phyloP scores from a whole-genome alignment of 1,284 basidiomycete species.

The Irpex sp. region DNA sequence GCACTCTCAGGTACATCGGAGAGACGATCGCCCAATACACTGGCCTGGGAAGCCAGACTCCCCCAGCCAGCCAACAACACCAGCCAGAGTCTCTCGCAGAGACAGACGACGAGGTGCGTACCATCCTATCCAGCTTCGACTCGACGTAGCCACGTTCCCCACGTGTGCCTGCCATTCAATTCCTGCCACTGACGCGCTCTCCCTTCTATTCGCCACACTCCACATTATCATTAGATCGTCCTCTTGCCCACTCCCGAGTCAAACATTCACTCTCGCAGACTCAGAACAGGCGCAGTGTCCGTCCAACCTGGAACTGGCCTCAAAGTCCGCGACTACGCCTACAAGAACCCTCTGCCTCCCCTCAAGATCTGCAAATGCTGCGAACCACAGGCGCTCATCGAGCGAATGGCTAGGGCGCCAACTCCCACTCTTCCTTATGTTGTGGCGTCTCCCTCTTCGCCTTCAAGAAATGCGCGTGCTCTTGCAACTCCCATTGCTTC shows the following conservation, averaged over 20 bases:
- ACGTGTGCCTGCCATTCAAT: background rate
- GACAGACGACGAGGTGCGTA: background rate
- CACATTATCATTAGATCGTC: background rate
- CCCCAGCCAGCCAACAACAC: background rate
- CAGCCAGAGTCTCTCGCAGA: background rate
- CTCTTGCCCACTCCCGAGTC: background rate
- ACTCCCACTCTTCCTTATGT: background rate
- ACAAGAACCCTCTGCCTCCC: constrained; percentile 60
- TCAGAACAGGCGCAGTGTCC: background rate
- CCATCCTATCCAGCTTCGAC: background rate
- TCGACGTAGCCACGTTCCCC: background rate
- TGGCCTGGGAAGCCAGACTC: background rate
- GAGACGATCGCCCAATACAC: background rate
- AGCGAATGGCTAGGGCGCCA: constrained; percentile 42
- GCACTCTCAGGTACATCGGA: background rate
- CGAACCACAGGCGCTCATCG: constrained; percentile 32
- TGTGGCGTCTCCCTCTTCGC: background rate
- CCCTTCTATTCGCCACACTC: background rate
- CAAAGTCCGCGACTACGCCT: constrained; percentile 71
- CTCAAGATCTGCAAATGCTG: constrained; percentile 38
- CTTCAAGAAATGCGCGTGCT: too few relatives aligned
- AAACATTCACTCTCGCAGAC: background rate
- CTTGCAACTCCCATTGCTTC: constrained; percentile 2
- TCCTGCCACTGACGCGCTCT: background rate
- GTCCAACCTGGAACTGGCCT: constrained; percentile 34